Conservation (phyloP, 768 basidiomycete genomes). For the Phanerochaete sordida region DNA sequence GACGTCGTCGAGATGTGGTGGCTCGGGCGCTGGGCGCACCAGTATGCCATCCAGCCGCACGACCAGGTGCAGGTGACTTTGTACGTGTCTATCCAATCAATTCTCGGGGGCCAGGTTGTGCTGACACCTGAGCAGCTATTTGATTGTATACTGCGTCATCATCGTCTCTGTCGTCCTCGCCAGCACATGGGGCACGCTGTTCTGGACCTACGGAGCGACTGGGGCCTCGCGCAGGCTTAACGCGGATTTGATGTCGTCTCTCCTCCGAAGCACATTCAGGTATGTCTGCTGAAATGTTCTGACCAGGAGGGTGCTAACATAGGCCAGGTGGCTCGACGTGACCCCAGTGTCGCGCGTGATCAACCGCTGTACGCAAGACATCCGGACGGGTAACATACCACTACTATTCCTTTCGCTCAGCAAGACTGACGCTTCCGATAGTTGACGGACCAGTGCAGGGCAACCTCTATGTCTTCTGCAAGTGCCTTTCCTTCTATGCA, state of each 20-base stretch:
- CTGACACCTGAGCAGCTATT: constrained; percentile 48
- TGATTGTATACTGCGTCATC: constrained; percentile 37
- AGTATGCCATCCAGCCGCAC: constrained; percentile 31
- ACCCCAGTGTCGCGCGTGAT: constrained; percentile 56
- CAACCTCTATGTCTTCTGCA: constrained; percentile 16
- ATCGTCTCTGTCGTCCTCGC: constrained; percentile 27
- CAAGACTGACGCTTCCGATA: constrained; percentile 4
- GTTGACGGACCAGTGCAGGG: constrained; percentile 31
- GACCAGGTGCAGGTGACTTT: constrained; percentile 30
- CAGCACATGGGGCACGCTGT: constrained; percentile 35
- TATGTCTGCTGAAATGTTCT: constrained; percentile 33
- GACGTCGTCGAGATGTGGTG: constrained; percentile 34
- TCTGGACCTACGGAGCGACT: constrained; percentile 41
- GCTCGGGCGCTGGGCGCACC: constrained; percentile 41
- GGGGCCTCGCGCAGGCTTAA: constrained; percentile 58
- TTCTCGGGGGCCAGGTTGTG: too few relatives aligned
- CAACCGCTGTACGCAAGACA: constrained; percentile 63
- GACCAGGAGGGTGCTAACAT: neutral
- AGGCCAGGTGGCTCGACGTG: constrained; percentile 43
- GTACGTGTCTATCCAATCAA: too few relatives aligned
- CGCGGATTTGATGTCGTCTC: constrained; percentile 42
- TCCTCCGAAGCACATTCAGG: constrained; percentile 59
- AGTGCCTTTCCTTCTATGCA: neutral
- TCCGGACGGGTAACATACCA: constrained; percentile 29
- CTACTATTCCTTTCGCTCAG: neutral